Base-by-base conservation (phyloP, 2,329 filamentous ascomycete genomes). In the Leptographium galeiforme region DNA sequence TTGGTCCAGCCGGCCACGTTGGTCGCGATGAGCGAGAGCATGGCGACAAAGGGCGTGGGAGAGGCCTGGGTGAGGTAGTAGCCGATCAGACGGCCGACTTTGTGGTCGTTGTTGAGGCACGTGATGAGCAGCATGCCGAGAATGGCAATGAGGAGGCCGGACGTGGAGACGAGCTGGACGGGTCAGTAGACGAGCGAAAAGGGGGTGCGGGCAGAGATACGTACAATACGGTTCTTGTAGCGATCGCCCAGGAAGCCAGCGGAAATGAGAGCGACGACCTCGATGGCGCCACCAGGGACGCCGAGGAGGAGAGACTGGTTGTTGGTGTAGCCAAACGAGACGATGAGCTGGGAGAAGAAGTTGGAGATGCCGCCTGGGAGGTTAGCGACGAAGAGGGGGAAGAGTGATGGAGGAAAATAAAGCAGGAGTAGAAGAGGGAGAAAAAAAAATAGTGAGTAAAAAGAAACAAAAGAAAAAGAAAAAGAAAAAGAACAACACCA, bases 61-160 rank as follows among this genome's bases (percentile, higher is more conserved):
- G 70, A 72, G 1, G 79, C 75, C 60, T 78, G 74, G 0, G 78
- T 83, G 50, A 87, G 67, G 64, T 85, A 87, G 63, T 83, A 86
- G 0, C 80, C 81, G 2, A 80, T 72, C 12, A 85, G 68, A 0
- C 78, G 72, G 12, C 81, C 83, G 2, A 68, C 70, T 56, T 75
- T 77, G 59, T 78, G 78, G n/a, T 67, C 45, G 5, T 78, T 62
- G 0, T 80, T 79, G 4, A 86, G 67, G 2, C 77, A 78, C 11
- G 83, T 75, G 55, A 86, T 81, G n/a, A 85, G 71, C 1, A 81
- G 67, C 68, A 83, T 76, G 44, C 81, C 81, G 2, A 84, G 55
- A n/a, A 82, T 75, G 0, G 76, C 66, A 5, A 75, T 57, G 11
- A 76, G 57, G 7, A 82, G 66, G 0, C 79, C 79, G 2, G 65